Conservation (phyloP, 495 filamentous ascomycete species). For the Penicillium malachiteum region DNA sequence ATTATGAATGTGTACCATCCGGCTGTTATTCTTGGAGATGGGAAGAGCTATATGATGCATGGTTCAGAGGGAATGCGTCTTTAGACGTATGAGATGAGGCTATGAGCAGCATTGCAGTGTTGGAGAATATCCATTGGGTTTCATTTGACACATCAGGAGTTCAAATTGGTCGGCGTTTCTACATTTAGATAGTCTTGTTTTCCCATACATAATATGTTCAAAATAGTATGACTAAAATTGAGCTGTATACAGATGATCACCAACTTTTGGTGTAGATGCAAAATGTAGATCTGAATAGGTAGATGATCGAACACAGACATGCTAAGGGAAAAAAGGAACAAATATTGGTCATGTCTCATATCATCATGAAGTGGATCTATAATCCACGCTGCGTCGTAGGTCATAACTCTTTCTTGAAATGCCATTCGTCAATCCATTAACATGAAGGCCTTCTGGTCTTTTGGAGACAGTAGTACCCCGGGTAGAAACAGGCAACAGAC, state of each 20-base stretch:
- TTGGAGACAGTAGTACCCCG: conserved; percentile 20
- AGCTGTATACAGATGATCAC: too few species aligned
- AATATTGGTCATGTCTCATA: conserved; percentile 15
- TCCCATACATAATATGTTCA: too few species aligned
- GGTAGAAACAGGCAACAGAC: conserved; percentile 36
- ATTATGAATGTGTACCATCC: conserved; percentile 47
- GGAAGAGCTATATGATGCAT: conserved; percentile 4
- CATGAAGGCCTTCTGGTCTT: conserved; percentile 10
- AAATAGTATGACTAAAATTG: too few species aligned
- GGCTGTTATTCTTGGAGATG: conserved; percentile 26
- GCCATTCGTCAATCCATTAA: conserved; percentile 10
- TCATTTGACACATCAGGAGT: neutral
- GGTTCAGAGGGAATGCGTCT: conserved; percentile 4
- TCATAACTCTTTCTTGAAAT: conserved; percentile 8
- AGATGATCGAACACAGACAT: neutral
- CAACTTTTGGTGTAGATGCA: neutral
- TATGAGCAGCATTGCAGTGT: too few species aligned
- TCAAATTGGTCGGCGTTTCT: too few species aligned
- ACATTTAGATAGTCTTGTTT: too few species aligned
- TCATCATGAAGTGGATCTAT: conserved; percentile 19
- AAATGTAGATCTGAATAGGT: neutral
- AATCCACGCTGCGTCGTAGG: conserved; percentile 8
- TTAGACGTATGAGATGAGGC: neutral
- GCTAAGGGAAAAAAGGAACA: neutral
- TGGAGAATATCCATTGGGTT: conserved; percentile 1